Evolutionary conservation across 106 monocot species (phyloP), one percentile per base, ranked within the genome.

Genomic region (Cymbidium sinense): DNA sequence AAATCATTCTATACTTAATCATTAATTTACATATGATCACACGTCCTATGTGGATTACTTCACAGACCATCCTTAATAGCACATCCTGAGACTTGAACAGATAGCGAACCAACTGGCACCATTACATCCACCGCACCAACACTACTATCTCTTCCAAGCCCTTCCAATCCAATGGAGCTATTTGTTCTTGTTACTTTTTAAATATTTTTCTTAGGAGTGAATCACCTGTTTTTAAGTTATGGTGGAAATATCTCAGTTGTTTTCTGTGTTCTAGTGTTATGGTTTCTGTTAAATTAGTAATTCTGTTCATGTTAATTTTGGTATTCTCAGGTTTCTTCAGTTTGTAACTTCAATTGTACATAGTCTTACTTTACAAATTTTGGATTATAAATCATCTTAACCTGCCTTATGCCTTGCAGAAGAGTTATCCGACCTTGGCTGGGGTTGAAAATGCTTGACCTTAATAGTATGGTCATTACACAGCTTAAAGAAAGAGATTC

Each of bases 351-450:
- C 47, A 47, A 2, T 47, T 47, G 13, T 47, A 47, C 47, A 0
- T 47, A 13, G 13, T 13, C 15, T 15, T 47, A 13, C 13, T 47
- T 47, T 15, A 47, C 11, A 47, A 47, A 47, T 47, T 47, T 47
- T 15, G 15, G 47, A 47, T 13, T 47, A 47, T 47, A 15, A 47
- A 47, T 47, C 47, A 13, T n/a, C 21, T 21, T 23, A 58, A 17
- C 17, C 67, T 4, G 33, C 4, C 29, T 64, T 67, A 15, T 67
- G 33, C 31, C 79, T 25, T 86, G 81, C 81, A 98, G 96, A 82
- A 89, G 92, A 90, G 94, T 98, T 30, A 83, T 92, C 28, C 88
- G 88, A 52, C 94, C 96, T 76, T 98, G 96, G 96, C 88, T 98
- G 70, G 96, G 96, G 54, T 47, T 98, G 47, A 98, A 94, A 84